These are phyloP conservation scores for Aureobasidium sp. DNA, from an alignment of 2,329 filamentous ascomycete species.

Conservation along the genomic window DNA sequence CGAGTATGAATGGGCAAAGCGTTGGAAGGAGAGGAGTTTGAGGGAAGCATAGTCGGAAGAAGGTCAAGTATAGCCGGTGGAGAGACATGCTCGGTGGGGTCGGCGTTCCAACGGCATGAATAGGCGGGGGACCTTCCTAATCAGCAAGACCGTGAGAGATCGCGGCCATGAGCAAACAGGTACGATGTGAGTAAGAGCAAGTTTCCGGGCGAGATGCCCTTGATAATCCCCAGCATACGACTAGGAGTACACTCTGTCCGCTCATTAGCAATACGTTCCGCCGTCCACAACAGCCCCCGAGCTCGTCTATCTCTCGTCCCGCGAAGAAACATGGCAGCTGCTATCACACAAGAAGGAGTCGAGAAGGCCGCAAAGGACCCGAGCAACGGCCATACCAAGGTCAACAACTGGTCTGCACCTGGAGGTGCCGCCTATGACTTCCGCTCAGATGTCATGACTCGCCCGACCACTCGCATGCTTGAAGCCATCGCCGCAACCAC, in stretches of 20 bases:
- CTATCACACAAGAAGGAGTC: slow-evolving; percentile 13
- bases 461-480: slow-evolving; percentile 74
- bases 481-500: slow-evolving; percentile 65
- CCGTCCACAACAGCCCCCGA: not conserved
- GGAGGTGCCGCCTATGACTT: slow-evolving; percentile 50
- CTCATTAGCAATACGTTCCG: not conserved
- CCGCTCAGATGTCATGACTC: slow-evolving; percentile 48
- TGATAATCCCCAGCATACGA: not conserved
- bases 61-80: not conserved
- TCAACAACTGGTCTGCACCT: slow-evolving; percentile 31
- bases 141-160: not conserved
- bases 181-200: not conserved
- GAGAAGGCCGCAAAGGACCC: slow-evolving; percentile 20
- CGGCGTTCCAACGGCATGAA: not conserved
- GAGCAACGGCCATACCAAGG: slow-evolving; percentile 18
- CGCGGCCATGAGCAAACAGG: not conserved
- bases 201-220: slow-evolving; percentile 6
- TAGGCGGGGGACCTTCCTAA: slow-evolving; percentile 6
- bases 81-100: not conserved
- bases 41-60: not conserved
- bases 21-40: not conserved
- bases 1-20: too few relatives aligned
- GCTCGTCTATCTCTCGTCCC: not conserved
- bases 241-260: not conserved
- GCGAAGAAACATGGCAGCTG: slow-evolving; percentile 7